Base-by-base conservation (phyloP, 225 moss, liverwort and hornwort genomes). In the Sphagnum contortum region DNA sequence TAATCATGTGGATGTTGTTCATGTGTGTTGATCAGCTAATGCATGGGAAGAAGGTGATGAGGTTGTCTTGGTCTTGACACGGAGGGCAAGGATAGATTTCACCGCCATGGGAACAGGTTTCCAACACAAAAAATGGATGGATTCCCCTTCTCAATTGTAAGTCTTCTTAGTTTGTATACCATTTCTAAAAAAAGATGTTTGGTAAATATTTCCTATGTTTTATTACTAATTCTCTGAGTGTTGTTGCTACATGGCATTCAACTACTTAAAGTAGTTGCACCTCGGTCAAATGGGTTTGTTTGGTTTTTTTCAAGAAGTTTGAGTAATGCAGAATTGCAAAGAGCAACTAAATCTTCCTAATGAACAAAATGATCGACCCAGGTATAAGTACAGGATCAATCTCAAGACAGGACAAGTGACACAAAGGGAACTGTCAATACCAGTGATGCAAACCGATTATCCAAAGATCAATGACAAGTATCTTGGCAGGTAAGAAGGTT, bases 41-140 rank as follows among this genome's bases (percentile, higher is more conserved):
- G 87, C 95, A 0, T 92, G 92, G 90, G 95, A 96, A 75, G 90
- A 90, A 53, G 92, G 92, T 4, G 87, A 92, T 66, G 95, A 96
- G 71, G 57, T 96, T 48, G 76, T 92, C 57, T 67, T 96, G 44
- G 3, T 79, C 69, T 73, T 86, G 14, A 92, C 88, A 72, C 90
- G 95, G 51, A 57, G 77, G 46, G 65, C 70, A 0, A 56, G 9
- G 12, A 2, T 56, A 10, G 55, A 56, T 56, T 12, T 56, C 12
- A 6, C 5, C 2, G 12, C 12, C 4, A 12, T 12, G 55, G 12
- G 10, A 56, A 12, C 10, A 10, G 10, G 4, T 56, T 10, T 10
- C 12, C 10, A 7, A 56, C 12, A 56, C 10, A 29, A 29, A 29
- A 56, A 56, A 10, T 10, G 3, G 10, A 7, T 3, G 55, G 12